Evolutionary conservation across 164 flowering plant species (phyloP).

Genomic region (Chloranthus sessilifolius): DNA sequence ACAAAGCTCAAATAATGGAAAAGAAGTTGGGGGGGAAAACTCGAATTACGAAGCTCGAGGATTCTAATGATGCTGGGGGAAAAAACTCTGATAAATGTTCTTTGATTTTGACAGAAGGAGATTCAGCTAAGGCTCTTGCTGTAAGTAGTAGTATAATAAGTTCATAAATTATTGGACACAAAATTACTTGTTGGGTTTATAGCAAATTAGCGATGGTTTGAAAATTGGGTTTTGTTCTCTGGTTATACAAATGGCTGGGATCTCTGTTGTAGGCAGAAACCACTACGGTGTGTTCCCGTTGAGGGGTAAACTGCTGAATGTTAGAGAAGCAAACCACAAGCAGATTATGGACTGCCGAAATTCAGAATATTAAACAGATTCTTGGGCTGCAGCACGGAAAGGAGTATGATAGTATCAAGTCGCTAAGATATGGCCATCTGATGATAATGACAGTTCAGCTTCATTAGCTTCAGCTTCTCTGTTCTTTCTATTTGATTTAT

Average conservation of each 20-base stretch:
- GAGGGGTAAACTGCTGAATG: slow-evolving; percentile 93
- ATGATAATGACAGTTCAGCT: slow-evolving; percentile 99
- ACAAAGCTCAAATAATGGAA: too few relatives aligned
- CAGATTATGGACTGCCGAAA: slow-evolving; percentile 80
- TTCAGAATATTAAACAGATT: slow-evolving; percentile 69
- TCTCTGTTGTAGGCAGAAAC: slow-evolving; percentile 69
- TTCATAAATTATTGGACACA: too few relatives aligned
- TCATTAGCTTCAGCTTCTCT: too few relatives aligned
- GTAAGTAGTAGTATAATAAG: too few relatives aligned
- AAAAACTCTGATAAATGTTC: slow-evolving; percentile 75
- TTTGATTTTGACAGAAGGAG: slow-evolving; percentile 96
- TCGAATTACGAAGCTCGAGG: slow-evolving; percentile 74
- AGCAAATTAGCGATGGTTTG: background rate
- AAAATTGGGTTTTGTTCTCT: background rate
- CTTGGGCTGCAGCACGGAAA: slow-evolving; percentile 83
- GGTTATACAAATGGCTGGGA: slow-evolving; percentile 62
- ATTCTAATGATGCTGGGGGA: slow-evolving; percentile 85
- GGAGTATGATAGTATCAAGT: slow-evolving; percentile 56
- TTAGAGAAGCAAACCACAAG: slow-evolving; percentile 80
- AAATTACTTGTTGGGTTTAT: background rate
- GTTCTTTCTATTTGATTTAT: too few relatives aligned
- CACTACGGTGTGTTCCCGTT: slow-evolving; percentile 86
- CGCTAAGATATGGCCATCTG: slow-evolving; percentile 87
- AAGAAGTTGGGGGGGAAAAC: too few relatives aligned
- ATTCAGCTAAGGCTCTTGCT: slow-evolving; percentile 96